Evolutionary conservation across 768 basidiomycete species (phyloP), one percentile per base, ranked within the genome.

Genomic region (Tulasnella sp.): DNA sequence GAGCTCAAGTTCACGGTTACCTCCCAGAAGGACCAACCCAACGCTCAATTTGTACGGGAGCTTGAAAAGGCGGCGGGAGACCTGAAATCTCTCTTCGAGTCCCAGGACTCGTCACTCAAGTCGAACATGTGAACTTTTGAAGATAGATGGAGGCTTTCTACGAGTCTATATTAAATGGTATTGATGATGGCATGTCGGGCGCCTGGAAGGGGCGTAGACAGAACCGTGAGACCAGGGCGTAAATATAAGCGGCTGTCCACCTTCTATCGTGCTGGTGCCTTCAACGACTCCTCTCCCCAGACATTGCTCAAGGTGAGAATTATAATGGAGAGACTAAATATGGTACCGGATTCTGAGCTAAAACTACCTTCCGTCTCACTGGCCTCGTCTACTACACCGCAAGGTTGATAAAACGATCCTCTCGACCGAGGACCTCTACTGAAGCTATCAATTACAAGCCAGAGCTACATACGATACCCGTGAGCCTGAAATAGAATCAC

Each of bases 1-100:
- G 48, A 36, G 24, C 86, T 98, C 58, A 92, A 94, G 82, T 98
- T 92, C 85, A 96, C 94, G 39, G 87, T 97, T 83, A 97, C 96
- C 8, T 96, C 95, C 8, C 89, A 94, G 78, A 93, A 87, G 82
- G 93, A 92, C 85, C 93, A 93, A 93, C 94, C 91, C 46, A 94
- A 96, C 83, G 87, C 87, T 18, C 85, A 89, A 83, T 95, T 98
- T 82, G 88, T 90, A 68, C 84, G 90, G 77, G 94, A 95, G 83
- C 90, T 98, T 77, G 84, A 83, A 81, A 87, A 84, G 48, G 91
- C 92, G 0, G 88, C 90, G 0, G 88, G 91, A 44, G 96, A 98
- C 82, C 76, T 98, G 56, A 91, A 91, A 82, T 85, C 84, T n/a
- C 86, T 98, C 80, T 87, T 88, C 86, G 85, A 74, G 62, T 36